These are phyloP conservation scores for Taxawa tesnikishii DNA, from an alignment of 2,329 filamentous ascomycete genomes.

Conservation along the genomic window DNA sequence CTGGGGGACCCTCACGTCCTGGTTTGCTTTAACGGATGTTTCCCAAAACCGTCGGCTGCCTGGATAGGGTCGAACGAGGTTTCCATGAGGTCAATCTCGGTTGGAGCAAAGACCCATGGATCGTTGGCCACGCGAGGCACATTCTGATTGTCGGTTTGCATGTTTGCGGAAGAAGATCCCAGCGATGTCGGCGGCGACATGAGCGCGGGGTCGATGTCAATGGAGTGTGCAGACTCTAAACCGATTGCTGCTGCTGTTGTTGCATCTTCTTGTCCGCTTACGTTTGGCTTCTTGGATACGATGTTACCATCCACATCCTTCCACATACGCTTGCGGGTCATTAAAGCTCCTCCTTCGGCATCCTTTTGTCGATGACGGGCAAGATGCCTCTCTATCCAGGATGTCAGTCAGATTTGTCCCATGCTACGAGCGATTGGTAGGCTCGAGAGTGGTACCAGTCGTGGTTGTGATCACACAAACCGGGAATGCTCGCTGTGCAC, in stretches of 20 bases:
- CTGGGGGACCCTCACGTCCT: background rate
- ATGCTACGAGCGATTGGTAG: too few relatives aligned
- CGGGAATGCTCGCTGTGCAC: too few relatives aligned
- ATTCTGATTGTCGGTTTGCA: background rate
- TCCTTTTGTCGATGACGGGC: slow-evolving; percentile 41
- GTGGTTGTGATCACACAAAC: too few relatives aligned
- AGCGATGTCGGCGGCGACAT: slow-evolving; percentile 3
- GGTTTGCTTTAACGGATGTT: background rate
- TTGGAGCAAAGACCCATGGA: background rate
- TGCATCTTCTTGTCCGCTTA: slow-evolving; percentile 13
- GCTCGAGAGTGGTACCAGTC: too few relatives aligned
- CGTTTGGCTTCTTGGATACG: slow-evolving; percentile 29
- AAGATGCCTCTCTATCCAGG: slow-evolving; percentile 43
- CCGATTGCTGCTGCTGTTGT: too few relatives aligned
- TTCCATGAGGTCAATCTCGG: background rate
- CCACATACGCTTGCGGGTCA: slow-evolving; percentile 45
- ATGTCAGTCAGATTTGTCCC: slow-evolving; percentile 13
- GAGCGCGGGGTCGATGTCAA: background rate
- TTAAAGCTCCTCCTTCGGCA: slow-evolving; percentile 42
- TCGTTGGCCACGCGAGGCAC: background rate
- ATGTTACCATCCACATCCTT: slow-evolving; percentile 41
- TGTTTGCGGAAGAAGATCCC: background rate
- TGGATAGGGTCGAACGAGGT: background rate
- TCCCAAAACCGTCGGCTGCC: too few relatives aligned
- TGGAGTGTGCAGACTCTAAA: too few relatives aligned